Conservation (phyloP, 202 grass and related monocot species). For the Carex arenaria region DNA sequence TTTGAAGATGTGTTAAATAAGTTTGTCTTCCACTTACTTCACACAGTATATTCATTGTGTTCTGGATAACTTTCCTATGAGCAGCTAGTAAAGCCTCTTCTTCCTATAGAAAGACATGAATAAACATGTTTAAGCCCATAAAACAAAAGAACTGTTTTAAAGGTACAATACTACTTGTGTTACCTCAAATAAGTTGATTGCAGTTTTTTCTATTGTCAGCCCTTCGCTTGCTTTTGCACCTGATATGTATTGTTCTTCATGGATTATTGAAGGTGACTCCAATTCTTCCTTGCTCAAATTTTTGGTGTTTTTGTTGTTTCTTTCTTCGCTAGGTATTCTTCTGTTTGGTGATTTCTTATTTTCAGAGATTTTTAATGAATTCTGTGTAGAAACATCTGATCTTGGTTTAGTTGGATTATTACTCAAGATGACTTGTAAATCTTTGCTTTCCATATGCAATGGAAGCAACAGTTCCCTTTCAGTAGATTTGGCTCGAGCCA, state of each 20-base stretch:
- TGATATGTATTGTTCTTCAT: constrained; percentile 7
- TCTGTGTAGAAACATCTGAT: constrained; percentile 25
- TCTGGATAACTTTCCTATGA: constrained; percentile 43
- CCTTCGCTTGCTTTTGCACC: constrained; percentile 19
- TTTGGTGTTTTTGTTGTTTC: constrained; percentile 17
- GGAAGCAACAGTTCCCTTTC: constrained; percentile 12
- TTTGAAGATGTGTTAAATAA: background rate
- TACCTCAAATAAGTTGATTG: constrained; percentile 30
- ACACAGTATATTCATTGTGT: constrained; percentile 36
- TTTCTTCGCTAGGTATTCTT: constrained; percentile 17
- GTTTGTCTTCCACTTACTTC: constrained; percentile 29
- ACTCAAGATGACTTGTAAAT: background rate
- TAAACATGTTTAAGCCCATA: background rate
- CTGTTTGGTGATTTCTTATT: constrained; percentile 23
- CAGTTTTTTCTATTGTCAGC: background rate
- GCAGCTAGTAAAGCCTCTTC: constrained; percentile 44
- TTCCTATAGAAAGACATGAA: constrained; percentile 19
- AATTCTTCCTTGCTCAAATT: constrained; percentile 2
- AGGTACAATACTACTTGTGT: background rate
- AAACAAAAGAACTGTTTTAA: constrained; percentile 4
- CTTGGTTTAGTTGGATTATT: constrained; percentile 6
- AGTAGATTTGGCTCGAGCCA: background rate
- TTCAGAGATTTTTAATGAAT: constrained; percentile 15
- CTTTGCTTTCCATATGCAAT: constrained; percentile 1
- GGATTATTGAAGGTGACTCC: background rate